Conservation (phyloP, 1,139 yeast genomes). For the Saccharomycopsis phalli region DNA sequence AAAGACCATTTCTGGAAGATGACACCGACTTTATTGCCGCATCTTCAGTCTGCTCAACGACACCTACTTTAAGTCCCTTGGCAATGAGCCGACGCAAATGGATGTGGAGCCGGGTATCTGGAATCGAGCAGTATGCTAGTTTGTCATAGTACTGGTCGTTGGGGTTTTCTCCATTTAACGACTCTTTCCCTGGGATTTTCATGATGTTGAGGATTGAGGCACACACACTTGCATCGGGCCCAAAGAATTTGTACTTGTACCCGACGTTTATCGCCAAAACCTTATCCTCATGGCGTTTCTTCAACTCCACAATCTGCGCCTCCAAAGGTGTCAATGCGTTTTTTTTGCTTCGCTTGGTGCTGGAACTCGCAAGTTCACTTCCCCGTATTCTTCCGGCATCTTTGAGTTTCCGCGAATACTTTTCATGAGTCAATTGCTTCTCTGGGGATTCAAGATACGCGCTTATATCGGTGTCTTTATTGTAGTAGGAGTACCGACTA, state of each 20-base stretch:
- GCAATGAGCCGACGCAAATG: conserved; percentile 62
- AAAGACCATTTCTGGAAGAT: conserved; percentile 39
- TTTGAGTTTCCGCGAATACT: conserved; percentile 7
- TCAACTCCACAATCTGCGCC: conserved; percentile 61
- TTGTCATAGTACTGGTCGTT: conserved; percentile 40
- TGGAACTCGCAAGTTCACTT: not conserved
- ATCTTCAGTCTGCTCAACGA: conserved; percentile 79
- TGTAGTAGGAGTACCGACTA: no score
- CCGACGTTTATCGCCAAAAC: conserved; percentile 81
- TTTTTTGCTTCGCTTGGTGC: not conserved
- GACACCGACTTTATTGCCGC: conserved; percentile 56
- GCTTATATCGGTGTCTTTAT: no score
- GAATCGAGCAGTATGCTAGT: conserved; percentile 81
- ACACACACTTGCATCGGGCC: conserved; percentile 70
- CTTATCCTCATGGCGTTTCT: conserved; percentile 51
- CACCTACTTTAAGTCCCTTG: conserved; percentile 68
- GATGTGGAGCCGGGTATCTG: conserved; percentile 62
- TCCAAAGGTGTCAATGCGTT: conserved; percentile 65
- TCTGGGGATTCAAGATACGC: conserved; percentile 2
- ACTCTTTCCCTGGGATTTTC: conserved; percentile 57
- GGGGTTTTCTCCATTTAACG: conserved; percentile 36
- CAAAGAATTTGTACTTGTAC: conserved; percentile 80
- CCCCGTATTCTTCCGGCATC: not conserved
- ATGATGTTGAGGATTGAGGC: conserved; percentile 60
- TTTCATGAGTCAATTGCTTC: conserved; percentile 7